These are phyloP conservation scores for Hypoxylon sp. DNA, from an alignment of 2,329 filamentous ascomycete genomes.

Conservation along the genomic window DNA sequence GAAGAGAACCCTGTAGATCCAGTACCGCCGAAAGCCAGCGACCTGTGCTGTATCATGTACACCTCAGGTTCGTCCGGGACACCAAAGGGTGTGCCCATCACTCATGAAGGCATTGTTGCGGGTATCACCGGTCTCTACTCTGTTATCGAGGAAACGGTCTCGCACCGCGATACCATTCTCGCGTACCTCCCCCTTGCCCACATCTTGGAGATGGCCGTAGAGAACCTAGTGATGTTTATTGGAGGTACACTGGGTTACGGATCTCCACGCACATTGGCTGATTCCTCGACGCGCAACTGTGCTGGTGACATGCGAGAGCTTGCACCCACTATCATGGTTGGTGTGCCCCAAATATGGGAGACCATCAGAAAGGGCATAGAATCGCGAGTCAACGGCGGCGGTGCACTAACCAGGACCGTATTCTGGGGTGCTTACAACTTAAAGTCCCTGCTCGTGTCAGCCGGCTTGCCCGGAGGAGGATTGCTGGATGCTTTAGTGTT, in stretches of 20 bases:
- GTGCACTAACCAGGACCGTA: conserved; percentile 78
- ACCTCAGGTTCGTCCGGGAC: conserved; percentile 92
- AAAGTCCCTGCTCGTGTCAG: conserved; percentile 71
- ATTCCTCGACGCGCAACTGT: conserved; percentile 88
- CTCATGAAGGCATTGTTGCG: conserved; percentile 84
- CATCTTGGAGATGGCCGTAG: conserved; percentile 96
- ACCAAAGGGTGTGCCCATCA: conserved; percentile 89
- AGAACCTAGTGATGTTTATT: conserved; percentile 90
- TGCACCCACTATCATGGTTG: conserved; percentile 88
- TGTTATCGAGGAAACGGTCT: conserved; percentile 83
- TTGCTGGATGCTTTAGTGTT: conserved; percentile 89
- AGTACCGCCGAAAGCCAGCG: conserved; percentile 78
- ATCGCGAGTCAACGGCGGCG: conserved; percentile 79
- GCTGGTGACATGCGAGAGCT: conserved; percentile 95
- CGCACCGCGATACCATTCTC: conserved; percentile 82
- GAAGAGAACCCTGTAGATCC: conserved; percentile 79
- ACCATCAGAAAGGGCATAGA: conserved; percentile 96
- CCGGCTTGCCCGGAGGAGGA: conserved; percentile 74
- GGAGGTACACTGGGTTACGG: conserved; percentile 95
- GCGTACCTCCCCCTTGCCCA: conserved; percentile 96
- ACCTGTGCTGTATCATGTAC: conserved; percentile 87
- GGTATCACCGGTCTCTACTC: conserved; percentile 86
- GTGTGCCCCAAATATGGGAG: conserved; percentile 97
- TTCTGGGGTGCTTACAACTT: conserved; percentile 78
- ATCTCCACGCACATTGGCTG: conserved; percentile 88